Percentiles rank a stretch among this genome's conserved stretches.
Evolutionary conservation across 2,329 filamentous ascomycete species (phyloP).

Genomic region (Parastagonospora avenae): DNA sequence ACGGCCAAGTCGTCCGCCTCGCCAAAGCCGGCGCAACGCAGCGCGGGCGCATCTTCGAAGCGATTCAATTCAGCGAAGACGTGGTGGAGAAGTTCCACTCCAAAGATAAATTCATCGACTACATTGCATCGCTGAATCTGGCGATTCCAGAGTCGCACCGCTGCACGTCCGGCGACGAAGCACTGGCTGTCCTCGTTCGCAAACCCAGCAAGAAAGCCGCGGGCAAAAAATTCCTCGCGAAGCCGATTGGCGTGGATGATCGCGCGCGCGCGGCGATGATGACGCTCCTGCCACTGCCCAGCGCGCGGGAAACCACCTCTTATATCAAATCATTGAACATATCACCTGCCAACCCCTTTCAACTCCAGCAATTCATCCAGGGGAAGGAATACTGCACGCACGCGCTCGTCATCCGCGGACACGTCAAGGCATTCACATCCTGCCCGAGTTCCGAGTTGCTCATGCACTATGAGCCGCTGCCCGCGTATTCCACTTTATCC

Average conservation of each 20-base stretch:
- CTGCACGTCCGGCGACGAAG: constrained; percentile 60
- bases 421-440: constrained; percentile 69
- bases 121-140: constrained; percentile 55
- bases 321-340: constrained; percentile 63
- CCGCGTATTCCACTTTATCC: constrained; percentile 59
- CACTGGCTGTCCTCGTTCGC: constrained; percentile 57
- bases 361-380: constrained; percentile 70
- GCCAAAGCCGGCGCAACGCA: constrained; percentile 55
- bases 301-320: constrained; percentile 58
- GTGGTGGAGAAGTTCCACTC: constrained; percentile 65
- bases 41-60: constrained; percentile 61
- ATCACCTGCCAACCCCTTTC: constrained; percentile 62
- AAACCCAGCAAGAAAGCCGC: constrained; percentile 12
- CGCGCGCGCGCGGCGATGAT: constrained; percentile 63
- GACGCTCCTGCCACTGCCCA: constrained; percentile 65
- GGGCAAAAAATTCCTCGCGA: constrained; percentile 66
- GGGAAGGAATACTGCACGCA: constrained; percentile 74
- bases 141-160: constrained; percentile 51
- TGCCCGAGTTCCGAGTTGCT: constrained; percentile 67
- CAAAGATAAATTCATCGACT: constrained; percentile 68
- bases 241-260: constrained; percentile 68
- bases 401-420: constrained; percentile 67
- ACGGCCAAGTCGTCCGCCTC: constrained; percentile 63
- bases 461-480: constrained; percentile 70
- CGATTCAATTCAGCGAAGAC: constrained; percentile 65